These are phyloP conservation scores for Candida andamanensis DNA, from an alignment of 805 yeast species.

Conservation along the genomic window DNA sequence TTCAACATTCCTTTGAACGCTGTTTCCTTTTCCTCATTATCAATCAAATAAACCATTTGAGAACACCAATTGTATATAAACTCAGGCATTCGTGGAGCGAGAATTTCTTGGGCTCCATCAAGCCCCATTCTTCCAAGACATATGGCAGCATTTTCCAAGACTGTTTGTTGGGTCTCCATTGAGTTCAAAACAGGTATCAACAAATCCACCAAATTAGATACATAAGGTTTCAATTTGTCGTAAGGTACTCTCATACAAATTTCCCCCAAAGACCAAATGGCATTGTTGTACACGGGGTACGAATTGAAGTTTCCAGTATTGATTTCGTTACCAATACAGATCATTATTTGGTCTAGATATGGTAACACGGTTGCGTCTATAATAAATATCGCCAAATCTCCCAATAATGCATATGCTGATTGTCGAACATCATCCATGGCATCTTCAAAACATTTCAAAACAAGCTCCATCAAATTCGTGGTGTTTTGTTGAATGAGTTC, in stretches of 20 bases:
- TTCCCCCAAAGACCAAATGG: conserved; percentile 93
- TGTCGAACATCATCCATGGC: conserved; percentile 86
- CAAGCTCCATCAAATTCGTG: conserved; percentile 49
- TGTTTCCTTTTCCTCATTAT: conserved; percentile 83
- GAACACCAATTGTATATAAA: conserved; percentile 67
- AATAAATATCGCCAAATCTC: conserved; percentile 74
- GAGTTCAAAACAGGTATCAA: conserved; percentile 58
- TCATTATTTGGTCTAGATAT: conserved; percentile 47
- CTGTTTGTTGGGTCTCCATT: conserved; percentile 52
- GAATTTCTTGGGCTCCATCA: conserved; percentile 48
- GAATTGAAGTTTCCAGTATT: conserved; percentile 46
- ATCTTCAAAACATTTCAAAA: conserved; percentile 70
- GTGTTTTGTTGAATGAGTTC: conserved; percentile 43
- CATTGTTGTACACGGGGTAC: conserved; percentile 74
- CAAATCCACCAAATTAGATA: conserved; percentile 47
- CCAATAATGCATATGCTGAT: conserved; percentile 81
- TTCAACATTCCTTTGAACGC: conserved; percentile 82
- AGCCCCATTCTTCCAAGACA: conserved; percentile 84
- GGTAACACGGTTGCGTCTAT: conserved; percentile 44
- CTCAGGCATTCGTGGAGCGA: conserved; percentile 52
- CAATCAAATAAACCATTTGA: conserved; percentile 60
- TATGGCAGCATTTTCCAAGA: conserved; percentile 83
- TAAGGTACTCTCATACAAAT: conserved; percentile 56
- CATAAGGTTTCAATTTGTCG: conserved; percentile 46
- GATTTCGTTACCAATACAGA: conserved; percentile 67